phyloP scores from a whole-genome alignment of 805 yeast genomes.

The Nakazawaea sp. region DNA sequence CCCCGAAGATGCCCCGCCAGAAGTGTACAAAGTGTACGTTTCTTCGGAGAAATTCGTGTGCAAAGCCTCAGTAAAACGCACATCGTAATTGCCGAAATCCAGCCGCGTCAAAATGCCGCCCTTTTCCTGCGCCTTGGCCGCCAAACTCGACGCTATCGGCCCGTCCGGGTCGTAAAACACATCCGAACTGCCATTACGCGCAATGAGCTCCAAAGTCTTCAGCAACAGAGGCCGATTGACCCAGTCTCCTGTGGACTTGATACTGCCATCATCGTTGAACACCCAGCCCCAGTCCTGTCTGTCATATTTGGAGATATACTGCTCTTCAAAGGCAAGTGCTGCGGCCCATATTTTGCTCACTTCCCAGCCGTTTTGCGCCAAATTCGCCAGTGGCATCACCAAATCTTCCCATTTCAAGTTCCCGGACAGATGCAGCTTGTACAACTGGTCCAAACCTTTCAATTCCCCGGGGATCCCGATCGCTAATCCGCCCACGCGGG shows the following conservation, averaged over 20 bases:
- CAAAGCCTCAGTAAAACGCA: conserved; percentile 39
- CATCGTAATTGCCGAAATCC: conserved; percentile 65
- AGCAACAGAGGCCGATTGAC: conserved; percentile 59
- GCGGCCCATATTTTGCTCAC: conserved; percentile 36
- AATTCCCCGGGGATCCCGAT: conserved; percentile 89
- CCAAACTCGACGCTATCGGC: conserved; percentile 58
- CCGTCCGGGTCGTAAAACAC: conserved; percentile 82
- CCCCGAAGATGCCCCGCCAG: conserved; percentile 79
- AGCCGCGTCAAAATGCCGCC: conserved; percentile 63
- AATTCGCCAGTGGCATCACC: conserved; percentile 64
- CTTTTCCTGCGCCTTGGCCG: conserved; percentile 34
- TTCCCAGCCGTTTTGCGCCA: conserved; percentile 61
- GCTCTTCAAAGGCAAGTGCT: conserved; percentile 32
- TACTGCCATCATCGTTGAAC: conserved; percentile 24
- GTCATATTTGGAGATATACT: conserved; percentile 21
- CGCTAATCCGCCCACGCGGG: conserved; percentile 82
- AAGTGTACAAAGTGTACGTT: conserved; percentile 35
- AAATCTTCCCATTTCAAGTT: conserved; percentile 64
- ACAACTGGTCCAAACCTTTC: conserved; percentile 68
- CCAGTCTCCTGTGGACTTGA: conserved; percentile 47
- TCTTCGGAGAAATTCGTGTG: conserved; percentile 24
- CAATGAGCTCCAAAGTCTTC: conserved; percentile 58
- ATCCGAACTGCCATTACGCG: conserved; percentile 68
- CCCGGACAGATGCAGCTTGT: conserved; percentile 61
- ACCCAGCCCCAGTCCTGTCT: conserved; percentile 52